Evolutionary conservation across 164 flowering plant species (phyloP).

Genomic region (Annona squamosa): DNA sequence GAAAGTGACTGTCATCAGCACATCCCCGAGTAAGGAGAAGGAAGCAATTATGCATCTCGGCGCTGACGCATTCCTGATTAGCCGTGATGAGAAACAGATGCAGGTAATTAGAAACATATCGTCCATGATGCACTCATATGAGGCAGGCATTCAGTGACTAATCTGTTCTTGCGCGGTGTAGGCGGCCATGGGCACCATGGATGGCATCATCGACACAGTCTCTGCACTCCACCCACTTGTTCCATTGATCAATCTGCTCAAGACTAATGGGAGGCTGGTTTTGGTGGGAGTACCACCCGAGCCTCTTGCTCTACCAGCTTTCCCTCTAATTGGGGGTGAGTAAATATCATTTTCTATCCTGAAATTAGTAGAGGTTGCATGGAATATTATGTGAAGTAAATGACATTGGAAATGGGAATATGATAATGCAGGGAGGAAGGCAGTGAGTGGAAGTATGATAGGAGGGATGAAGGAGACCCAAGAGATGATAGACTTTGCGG

Average conservation of each 20-base stretch:
- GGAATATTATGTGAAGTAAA: no score
- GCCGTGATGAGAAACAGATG: slow-evolving; percentile 30
- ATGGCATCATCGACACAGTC: slow-evolving; percentile 43
- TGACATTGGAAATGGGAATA: not conserved
- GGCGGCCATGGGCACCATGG: slow-evolving; percentile 38
- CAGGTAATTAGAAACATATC: slow-evolving; percentile 19
- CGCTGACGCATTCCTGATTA: slow-evolving; percentile 22
- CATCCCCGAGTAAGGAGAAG: slow-evolving; percentile 28
- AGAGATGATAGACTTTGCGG: slow-evolving; percentile 11
- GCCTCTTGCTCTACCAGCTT: slow-evolving; percentile 34
- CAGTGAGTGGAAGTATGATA: slow-evolving; percentile 1
- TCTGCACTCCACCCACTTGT: slow-evolving; percentile 30
- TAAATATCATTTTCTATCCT: not conserved
- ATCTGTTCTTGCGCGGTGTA: slow-evolving; percentile 1
- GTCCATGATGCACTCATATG: not conserved
- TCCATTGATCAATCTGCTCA: slow-evolving; percentile 33
- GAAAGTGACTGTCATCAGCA: slow-evolving; percentile 35
- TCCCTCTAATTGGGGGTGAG: slow-evolving; percentile 34
- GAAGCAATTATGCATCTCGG: slow-evolving; percentile 29
- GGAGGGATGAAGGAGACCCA: slow-evolving; percentile 15
- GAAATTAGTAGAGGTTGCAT: not conserved
- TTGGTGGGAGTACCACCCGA: slow-evolving; percentile 35
- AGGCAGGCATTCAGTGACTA: no score
- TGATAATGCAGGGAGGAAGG: slow-evolving; percentile 7
- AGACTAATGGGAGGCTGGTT: slow-evolving; percentile 34